Conservation (phyloP, 805 yeast genomes). For the Ogataea pignaliae region DNA sequence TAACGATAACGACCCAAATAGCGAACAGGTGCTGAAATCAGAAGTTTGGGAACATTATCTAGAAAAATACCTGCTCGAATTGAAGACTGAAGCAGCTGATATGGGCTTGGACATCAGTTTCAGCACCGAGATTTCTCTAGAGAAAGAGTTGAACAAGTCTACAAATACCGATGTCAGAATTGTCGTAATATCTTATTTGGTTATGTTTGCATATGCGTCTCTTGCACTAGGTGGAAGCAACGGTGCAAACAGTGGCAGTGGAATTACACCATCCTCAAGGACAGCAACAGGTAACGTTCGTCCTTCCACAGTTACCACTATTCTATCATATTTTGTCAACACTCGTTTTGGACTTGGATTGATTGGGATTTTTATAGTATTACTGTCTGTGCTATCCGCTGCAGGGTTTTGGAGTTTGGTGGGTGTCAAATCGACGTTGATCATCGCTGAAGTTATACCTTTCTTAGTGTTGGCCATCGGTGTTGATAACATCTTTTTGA, state of each 20-base stretch:
- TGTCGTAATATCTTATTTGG: conserved; percentile 67
- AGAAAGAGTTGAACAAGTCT: conserved; percentile 77
- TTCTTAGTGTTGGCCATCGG: conserved; percentile 91
- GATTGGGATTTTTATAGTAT: conserved; percentile 78
- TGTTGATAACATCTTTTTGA: conserved; percentile 87
- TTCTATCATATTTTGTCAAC: conserved; percentile 27
- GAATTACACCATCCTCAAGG: conserved; percentile 1
- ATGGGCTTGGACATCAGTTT: conserved; percentile 63
- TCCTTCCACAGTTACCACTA: not conserved
- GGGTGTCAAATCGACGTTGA: conserved; percentile 83
- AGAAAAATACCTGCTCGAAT: conserved; percentile 46
- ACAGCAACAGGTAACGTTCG: not conserved
- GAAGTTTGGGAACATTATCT: conserved; percentile 69
- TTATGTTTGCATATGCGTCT: conserved; percentile 87
- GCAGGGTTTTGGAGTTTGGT: conserved; percentile 73
- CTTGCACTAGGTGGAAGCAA: conserved; percentile 54
- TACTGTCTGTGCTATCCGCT: conserved; percentile 74
- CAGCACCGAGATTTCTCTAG: conserved; percentile 79
- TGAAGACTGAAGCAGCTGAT: conserved; percentile 42
- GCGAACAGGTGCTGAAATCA: conserved; percentile 37
- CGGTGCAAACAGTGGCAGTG: conserved; percentile 2
- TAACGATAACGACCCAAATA: conserved; percentile 43
- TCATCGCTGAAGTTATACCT: conserved; percentile 95
- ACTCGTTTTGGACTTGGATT: conserved; percentile 76
- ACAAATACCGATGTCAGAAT: conserved; percentile 74